Conservation (phyloP, 108 stramenopile genomes). For the Cyclotella kingstonii region DNA sequence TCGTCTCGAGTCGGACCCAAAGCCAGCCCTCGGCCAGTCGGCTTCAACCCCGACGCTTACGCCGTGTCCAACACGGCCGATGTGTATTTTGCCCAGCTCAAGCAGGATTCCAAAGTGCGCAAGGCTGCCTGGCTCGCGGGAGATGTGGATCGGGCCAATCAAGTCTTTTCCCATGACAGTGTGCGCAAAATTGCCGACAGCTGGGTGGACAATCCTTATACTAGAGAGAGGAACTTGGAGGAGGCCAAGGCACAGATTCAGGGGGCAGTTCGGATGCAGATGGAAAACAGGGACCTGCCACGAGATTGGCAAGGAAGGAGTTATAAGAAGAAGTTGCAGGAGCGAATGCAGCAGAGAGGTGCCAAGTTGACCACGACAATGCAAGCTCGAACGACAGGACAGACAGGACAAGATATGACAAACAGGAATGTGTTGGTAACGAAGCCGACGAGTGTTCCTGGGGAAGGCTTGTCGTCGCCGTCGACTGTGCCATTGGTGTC, state of each 20-base stretch:
- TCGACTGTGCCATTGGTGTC: not conserved
- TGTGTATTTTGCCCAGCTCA: conserved; percentile 84
- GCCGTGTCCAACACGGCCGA: conserved; percentile 77
- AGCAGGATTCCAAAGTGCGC: conserved; percentile 76
- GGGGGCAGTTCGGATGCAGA: conserved; percentile 27
- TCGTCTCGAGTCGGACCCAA: conserved; percentile 16
- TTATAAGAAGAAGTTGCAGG: conserved; percentile 62
- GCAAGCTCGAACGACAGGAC: too few species aligned
- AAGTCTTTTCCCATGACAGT: conserved; percentile 61
- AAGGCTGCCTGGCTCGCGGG: conserved; percentile 58
- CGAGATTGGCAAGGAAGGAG: conserved; percentile 27
- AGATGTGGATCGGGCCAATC: conserved; percentile 57
- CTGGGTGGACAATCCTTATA: conserved; percentile 67
- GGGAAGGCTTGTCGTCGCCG: too few species aligned
- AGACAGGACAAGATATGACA: too few species aligned
- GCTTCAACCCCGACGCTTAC: conserved; percentile 44
- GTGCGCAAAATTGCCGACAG: conserved; percentile 49
- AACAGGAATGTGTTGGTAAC: too few species aligned
- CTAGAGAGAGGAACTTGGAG: conserved; percentile 40
- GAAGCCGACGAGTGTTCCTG: too few species aligned
- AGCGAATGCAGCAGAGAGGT: conserved; percentile 31
- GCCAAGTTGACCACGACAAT: conserved; percentile 3
- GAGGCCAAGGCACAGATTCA: conserved; percentile 30
- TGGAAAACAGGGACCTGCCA: not conserved
- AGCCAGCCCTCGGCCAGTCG: conserved; percentile 28